Conservation (phyloP, 1,139 yeast genomes). For the Kurtzmaniella quercitrusa region DNA sequence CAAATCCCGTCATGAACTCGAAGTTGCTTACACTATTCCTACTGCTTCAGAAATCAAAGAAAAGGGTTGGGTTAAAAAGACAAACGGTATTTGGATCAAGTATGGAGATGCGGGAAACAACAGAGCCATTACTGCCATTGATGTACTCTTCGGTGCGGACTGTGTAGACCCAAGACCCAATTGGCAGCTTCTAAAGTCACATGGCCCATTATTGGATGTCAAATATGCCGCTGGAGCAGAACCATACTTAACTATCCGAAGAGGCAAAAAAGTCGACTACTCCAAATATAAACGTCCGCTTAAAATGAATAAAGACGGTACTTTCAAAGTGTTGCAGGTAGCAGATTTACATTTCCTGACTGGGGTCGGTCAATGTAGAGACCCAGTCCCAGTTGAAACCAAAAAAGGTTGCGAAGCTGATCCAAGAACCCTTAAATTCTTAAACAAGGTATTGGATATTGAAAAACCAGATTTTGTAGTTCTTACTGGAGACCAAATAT, state of each 20-base stretch:
- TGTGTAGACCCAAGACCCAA: conserved; percentile 74
- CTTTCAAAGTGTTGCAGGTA: conserved; percentile 68
- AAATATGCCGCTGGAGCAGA: conserved; percentile 16
- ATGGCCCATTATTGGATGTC: conserved; percentile 21
- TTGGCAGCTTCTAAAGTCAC: conserved; percentile 47
- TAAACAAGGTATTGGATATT: conserved; percentile 52
- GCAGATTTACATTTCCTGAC: conserved; percentile 77
- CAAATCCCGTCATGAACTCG: conserved; percentile 18
- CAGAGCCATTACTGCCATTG: conserved; percentile 41
- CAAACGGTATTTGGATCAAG: conserved; percentile 32
- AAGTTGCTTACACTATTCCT: conserved; percentile 25
- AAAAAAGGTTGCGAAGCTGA: conserved; percentile 59
- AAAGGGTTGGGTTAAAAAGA: conserved; percentile 33
- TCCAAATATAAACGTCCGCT: conserved; percentile 12
- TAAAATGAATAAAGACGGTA: conserved; percentile 25
- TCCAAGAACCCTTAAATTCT: conserved; percentile 52
- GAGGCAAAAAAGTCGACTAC: conserved; percentile 22
- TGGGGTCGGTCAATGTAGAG: conserved; percentile 62
- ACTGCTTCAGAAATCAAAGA: conserved; percentile 23
- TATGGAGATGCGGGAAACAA: conserved; percentile 17
- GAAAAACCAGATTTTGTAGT: conserved; percentile 74
- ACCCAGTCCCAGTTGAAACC: conserved; percentile 47
- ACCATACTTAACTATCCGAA: conserved; percentile 29
- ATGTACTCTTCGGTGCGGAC: conserved; percentile 66
- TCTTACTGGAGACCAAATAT: conserved; percentile 75